Conservation (phyloP, 352 stramenopile species). For the Phytopythium montanum region DNA sequence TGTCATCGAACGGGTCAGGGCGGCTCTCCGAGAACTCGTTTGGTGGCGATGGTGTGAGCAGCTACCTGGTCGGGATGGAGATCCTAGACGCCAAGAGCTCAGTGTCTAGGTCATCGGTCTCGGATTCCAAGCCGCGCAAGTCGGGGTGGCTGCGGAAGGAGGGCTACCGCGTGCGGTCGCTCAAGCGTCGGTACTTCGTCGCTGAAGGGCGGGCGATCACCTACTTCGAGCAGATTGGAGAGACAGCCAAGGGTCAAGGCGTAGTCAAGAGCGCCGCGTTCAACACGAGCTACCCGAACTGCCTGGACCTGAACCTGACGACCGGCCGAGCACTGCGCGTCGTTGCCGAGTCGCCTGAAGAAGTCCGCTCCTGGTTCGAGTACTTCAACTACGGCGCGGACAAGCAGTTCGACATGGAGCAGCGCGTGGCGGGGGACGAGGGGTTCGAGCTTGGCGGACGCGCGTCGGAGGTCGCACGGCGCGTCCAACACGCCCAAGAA, state of each 20-base stretch:
- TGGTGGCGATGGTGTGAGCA: not conserved
- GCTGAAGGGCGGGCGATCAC: slow-evolving; percentile 46
- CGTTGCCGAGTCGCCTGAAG: slow-evolving; percentile 51
- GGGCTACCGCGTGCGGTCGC: slow-evolving; percentile 60
- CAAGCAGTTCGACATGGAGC: slow-evolving; percentile 15
- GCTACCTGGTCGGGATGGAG: slow-evolving; percentile 2
- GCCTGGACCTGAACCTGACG: slow-evolving; percentile 58
- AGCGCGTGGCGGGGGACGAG: slow-evolving; percentile 18
- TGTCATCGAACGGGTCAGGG: slow-evolving; percentile 5
- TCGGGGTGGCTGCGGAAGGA: slow-evolving; percentile 82
- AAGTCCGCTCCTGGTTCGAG: slow-evolving; percentile 59
- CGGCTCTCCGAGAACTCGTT: slow-evolving; percentile 4
- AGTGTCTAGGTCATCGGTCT: not conserved
- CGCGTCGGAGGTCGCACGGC: slow-evolving; percentile 12
- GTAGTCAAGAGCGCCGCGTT: slow-evolving; percentile 43
- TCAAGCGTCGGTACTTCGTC: slow-evolving; percentile 80
- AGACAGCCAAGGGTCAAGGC: slow-evolving; percentile 47
- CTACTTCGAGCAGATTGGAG: slow-evolving; percentile 61
- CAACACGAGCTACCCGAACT: slow-evolving; percentile 54
- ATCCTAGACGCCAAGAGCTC: not conserved
- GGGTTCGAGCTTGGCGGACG: slow-evolving; percentile 17
- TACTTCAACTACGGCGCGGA: slow-evolving; percentile 31
- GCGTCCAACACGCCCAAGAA: slow-evolving; percentile 10
- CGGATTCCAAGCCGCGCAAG: slow-evolving; percentile 25
- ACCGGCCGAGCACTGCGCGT: slow-evolving; percentile 61